Evolutionary conservation across 257 asterid species (phyloP).

Genomic region (Coffea eugenioides): DNA sequence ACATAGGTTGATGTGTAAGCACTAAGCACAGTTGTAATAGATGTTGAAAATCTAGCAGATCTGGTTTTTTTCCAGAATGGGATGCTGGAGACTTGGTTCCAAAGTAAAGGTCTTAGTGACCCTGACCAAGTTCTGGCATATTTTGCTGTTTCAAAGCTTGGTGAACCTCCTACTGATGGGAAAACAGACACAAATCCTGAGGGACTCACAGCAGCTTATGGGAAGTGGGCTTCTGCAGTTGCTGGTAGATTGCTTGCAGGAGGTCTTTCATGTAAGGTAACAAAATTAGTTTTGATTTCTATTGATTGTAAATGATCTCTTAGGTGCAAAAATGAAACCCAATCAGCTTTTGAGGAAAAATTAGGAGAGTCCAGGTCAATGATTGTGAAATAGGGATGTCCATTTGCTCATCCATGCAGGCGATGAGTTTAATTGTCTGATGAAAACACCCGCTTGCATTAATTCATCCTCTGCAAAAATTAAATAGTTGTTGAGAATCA

Average conservation of each 20-base stretch:
- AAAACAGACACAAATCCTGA: slow-evolving; percentile 94
- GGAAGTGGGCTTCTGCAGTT: slow-evolving; percentile 93
- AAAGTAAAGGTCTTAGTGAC: slow-evolving; percentile 73
- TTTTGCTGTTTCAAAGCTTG: slow-evolving; percentile 91
- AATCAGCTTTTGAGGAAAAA: too few relatives aligned
- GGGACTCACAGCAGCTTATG: slow-evolving; percentile 90
- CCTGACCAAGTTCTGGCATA: slow-evolving; percentile 95
- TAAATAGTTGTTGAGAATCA: background rate
- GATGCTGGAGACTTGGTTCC: slow-evolving; percentile 98
- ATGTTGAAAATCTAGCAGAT: slow-evolving; percentile 81
- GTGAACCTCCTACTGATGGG: slow-evolving; percentile 90
- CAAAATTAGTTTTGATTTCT: background rate
- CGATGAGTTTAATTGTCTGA: background rate
- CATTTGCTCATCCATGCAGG: background rate
- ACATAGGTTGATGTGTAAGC: background rate
- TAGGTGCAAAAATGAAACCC: too few relatives aligned
- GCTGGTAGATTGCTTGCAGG: slow-evolving; percentile 74
- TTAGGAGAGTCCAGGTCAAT: background rate
- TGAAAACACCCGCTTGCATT: background rate
- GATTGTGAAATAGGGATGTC: background rate
- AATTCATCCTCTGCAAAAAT: too few relatives aligned
- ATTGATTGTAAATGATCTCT: background rate
- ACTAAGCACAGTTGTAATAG: slow-evolving; percentile 19
- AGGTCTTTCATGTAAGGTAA: slow-evolving; percentile 95
- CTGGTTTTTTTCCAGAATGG: slow-evolving; percentile 99